These are phyloP conservation scores for Aspergillus heteromorphus DNA, from an alignment of 495 filamentous ascomycete genomes.

Conservation along the genomic window DNA sequence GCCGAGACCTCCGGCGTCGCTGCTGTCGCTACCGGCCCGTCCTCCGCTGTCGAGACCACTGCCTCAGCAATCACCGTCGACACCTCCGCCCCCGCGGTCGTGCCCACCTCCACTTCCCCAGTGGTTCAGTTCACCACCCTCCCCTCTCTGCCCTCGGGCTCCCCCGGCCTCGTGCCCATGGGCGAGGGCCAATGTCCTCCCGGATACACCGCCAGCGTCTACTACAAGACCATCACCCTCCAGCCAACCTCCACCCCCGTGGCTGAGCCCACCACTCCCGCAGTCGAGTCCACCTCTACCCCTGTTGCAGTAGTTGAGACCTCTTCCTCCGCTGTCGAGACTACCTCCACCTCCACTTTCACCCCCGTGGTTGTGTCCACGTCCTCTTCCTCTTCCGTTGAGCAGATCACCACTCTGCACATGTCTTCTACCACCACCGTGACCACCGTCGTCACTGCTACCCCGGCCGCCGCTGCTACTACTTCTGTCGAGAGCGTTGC, in stretches of 20 bases:
- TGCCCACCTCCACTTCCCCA: too few relatives aligned
- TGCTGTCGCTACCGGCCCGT: not conserved
- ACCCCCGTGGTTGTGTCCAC: not conserved
- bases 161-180: too few relatives aligned
- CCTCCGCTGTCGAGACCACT: not conserved
- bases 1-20: constrained; percentile 5
- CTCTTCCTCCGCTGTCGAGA: not conserved
- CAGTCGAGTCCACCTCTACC: constrained; percentile 7
- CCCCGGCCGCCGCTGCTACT: not conserved
- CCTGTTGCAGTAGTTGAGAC: too few relatives aligned
- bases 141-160: too few relatives aligned
- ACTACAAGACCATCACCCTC: constrained; percentile 21
- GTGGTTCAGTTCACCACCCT: too few relatives aligned
- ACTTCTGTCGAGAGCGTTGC: constrained; percentile 1
- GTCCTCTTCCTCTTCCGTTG: not conserved
- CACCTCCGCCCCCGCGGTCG: too few relatives aligned
- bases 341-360: constrained; percentile 4
- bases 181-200: constrained; percentile 21
- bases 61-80: not conserved
- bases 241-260: constrained; percentile 13
- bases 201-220: constrained; percentile 24
- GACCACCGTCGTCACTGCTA: not conserved
- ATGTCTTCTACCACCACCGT: not conserved
- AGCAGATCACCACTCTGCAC: not conserved
- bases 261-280: constrained; percentile 11